phyloP scores from a whole-genome alignment of 1,284 basidiomycete species.

The Fomitopsis betulina region DNA sequence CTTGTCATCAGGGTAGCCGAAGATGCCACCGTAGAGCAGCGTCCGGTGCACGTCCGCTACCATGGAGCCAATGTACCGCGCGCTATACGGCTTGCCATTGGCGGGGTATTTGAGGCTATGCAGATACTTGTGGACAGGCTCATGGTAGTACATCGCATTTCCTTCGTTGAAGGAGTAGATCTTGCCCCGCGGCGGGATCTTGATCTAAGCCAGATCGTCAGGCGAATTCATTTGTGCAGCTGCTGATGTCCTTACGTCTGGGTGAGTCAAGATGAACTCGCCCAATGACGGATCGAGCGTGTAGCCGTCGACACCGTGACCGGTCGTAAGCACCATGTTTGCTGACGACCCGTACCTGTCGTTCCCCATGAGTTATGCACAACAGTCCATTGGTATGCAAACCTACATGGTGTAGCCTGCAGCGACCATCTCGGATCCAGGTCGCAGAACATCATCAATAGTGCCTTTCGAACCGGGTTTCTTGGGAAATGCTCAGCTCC shows the following conservation, averaged over 20 bases:
- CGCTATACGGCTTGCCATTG: conserved; percentile 82
- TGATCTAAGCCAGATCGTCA: conserved; percentile 53
- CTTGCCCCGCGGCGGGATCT: conserved; percentile 91
- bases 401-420: conserved; percentile 93
- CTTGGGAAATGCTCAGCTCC: conserved; percentile 33
- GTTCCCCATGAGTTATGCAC: background rate
- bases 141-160: conserved; percentile 92
- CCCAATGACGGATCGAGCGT: conserved; percentile 94
- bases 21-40: conserved; percentile 96
- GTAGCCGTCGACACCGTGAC: conserved; percentile 96
- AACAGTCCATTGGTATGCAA: conserved; percentile 5
- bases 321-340: conserved; percentile 95
- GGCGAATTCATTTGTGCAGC: background rate
- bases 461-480: conserved; percentile 72
- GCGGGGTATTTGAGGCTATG: conserved; percentile 92
- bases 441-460: conserved; percentile 86
- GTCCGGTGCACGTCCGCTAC: conserved; percentile 98
- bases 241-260: conserved; percentile 58
- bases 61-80: conserved; percentile 99
- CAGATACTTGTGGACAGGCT: conserved; percentile 83
- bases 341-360: conserved; percentile 96
- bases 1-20: conserved; percentile 97
- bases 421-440: conserved; percentile 96
- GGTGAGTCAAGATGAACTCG: conserved; percentile 99
- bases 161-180: conserved; percentile 99